phyloP scores from a whole-genome alignment of 148 eudicot species.

The Nyssa sinensis region DNA sequence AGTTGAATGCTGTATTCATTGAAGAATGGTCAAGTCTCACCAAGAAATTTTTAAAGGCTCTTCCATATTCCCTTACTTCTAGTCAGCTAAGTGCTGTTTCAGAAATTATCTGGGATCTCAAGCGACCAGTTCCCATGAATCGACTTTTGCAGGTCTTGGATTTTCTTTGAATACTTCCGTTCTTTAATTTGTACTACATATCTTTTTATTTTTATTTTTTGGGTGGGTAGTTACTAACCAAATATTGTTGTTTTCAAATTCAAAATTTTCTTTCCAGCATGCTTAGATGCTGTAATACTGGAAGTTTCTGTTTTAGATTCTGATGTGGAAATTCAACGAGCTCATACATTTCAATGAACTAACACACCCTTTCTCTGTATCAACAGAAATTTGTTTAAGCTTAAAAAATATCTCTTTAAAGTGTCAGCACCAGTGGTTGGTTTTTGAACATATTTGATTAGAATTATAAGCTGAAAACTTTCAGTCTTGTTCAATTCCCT shows the following conservation, averaged over 20 bases:
- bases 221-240: background rate
- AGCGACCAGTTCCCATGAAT: conserved; percentile 88
- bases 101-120: conserved; percentile 92
- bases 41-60: conserved; percentile 53
- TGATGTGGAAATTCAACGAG: too few relatives aligned
- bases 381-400: background rate
- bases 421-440: too few relatives aligned
- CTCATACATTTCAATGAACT: background rate
- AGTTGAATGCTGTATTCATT: conserved; percentile 36
- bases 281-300: background rate
- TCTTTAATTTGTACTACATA: background rate
- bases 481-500: too few relatives aligned
- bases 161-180: background rate
- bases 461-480: too few relatives aligned
- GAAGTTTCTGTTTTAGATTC: too few relatives aligned
- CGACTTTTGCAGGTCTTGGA: conserved; percentile 80
- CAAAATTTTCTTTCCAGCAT: background rate
- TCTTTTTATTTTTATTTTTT: background rate
- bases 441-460: too few relatives aligned
- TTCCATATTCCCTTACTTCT: conserved; percentile 78
- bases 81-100: conserved; percentile 82
- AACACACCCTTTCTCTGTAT: background rate
- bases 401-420: too few relatives aligned
- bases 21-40: conserved; percentile 85
- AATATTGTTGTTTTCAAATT: too few relatives aligned